Evolutionary conservation across 108 stramenopile species (phyloP).

Genomic region (Skeletonema menzelii): DNA sequence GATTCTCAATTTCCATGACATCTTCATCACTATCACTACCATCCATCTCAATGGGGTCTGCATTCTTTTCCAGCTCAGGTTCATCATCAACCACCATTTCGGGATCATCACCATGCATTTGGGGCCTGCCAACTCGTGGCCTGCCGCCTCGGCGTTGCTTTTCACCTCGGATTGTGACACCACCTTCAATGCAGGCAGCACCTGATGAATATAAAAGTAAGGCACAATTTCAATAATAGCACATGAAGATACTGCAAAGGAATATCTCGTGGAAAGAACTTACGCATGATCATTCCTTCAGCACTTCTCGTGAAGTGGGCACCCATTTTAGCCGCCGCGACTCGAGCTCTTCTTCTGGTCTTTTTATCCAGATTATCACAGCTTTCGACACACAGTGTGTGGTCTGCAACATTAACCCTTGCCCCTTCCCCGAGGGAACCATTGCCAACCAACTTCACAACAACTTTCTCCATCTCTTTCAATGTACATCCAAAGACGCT

Average conservation of each 20-base stretch:
- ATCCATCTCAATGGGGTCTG: slow-evolving; percentile 22
- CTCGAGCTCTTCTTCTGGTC: slow-evolving; percentile 28
- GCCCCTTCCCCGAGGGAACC: slow-evolving; percentile 36
- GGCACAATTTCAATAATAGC: not conserved
- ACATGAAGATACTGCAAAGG: not conserved
- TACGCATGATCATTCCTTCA: slow-evolving; percentile 46
- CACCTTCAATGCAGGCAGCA: slow-evolving; percentile 34
- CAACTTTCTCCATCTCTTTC: slow-evolving; percentile 39
- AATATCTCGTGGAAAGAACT: slow-evolving; percentile 2
- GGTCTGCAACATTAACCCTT: slow-evolving; percentile 35
- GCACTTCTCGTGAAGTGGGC: slow-evolving; percentile 33
- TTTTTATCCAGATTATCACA: slow-evolving; percentile 9
- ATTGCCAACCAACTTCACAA: slow-evolving; percentile 24
- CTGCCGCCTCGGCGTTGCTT: slow-evolving; percentile 12
- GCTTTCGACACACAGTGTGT: slow-evolving; percentile 37
- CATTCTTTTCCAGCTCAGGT: not conserved
- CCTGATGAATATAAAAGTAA: slow-evolving; percentile 2
- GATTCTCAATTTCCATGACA: slow-evolving; percentile 46
- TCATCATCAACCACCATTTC: not conserved
- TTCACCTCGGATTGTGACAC: slow-evolving; percentile 15
- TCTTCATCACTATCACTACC: slow-evolving; percentile 18
- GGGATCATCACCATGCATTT: not conserved
- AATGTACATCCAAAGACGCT: slow-evolving; percentile 41
- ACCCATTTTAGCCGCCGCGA: slow-evolving; percentile 45
- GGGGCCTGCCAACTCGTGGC: slow-evolving; percentile 10